Base-by-base conservation (phyloP, 2,329 filamentous ascomycete genomes). In the Exophiala phaeomuriformis region DNA sequence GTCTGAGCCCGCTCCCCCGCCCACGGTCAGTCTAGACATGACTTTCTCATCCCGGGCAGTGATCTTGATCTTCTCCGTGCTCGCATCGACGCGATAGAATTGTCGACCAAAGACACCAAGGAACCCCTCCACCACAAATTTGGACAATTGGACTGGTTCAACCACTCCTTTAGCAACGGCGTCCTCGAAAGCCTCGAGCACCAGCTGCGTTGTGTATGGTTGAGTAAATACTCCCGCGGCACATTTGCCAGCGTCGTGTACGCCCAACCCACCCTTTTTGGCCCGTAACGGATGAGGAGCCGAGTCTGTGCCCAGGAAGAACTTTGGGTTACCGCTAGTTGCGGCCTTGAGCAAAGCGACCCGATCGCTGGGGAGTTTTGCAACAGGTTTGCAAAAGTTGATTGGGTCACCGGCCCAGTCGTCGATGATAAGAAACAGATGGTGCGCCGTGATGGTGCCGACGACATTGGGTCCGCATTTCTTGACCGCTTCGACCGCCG, bases 401-500 rank as follows among this genome's bases (percentile, higher is more conserved):
- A 91, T 83, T 65, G 90, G 79, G 64, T 86, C 80, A 49, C 75
- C 75, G 19, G 82, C 81, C 75, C 84, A 85, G 63, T 90, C 83
- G 64, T 93, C 85, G 10, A 88, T 82, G 8, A 85, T 88, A 32
- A 96, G 77, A 61, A 81, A 89, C 27, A 95, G 75, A 65, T 95
- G 90, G 66, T 95, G 90, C 1, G 88, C 87, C 0, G 90, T 95
- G 61, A 95, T 89, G 6, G 87, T 91, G 3, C 79, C 84, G 0
- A 80, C 85, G 28, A 96, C 91, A 2, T 80, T 86, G 12, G 84
- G 79, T 0, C 89, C 88, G 65, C 89, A 94, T 9, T 80, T 75
- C 60, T 79, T 78, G 35, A 96, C 90, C 0, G 88, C 84, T 58
- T 86, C 81, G 3, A 95, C 76, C 0, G 90, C 90, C 0, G 86